Evolutionary conservation across 2,329 filamentous ascomycete genomes (phyloP).

Genomic region (Sclerotinia nivalis): DNA sequence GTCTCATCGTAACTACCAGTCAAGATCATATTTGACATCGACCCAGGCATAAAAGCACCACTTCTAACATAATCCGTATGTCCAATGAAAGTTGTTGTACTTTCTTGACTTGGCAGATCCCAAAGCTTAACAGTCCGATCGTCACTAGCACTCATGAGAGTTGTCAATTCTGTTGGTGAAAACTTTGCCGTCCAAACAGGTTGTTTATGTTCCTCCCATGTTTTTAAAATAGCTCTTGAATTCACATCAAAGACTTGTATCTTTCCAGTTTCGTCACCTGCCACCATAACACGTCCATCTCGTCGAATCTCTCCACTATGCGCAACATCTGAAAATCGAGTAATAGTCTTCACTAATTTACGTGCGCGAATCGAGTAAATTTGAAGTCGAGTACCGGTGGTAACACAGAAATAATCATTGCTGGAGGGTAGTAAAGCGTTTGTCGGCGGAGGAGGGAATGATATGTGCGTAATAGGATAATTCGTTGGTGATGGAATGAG

Average conservation of each 20-base stretch:
- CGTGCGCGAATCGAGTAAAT: slow-evolving; percentile 90
- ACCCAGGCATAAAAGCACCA: slow-evolving; percentile 79
- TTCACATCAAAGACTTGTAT: slow-evolving; percentile 94
- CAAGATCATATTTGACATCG: slow-evolving; percentile 69
- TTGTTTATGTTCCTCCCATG: slow-evolving; percentile 92
- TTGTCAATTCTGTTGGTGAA: slow-evolving; percentile 84
- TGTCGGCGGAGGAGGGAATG: slow-evolving; percentile 57
- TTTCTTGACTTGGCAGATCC: slow-evolving; percentile 82
- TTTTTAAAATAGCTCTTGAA: slow-evolving; percentile 89
- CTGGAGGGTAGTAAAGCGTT: slow-evolving; percentile 47
- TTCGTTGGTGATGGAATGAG: slow-evolving; percentile 75
- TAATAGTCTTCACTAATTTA: slow-evolving; percentile 91
- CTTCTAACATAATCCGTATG: slow-evolving; percentile 91
- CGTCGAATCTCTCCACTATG: slow-evolving; percentile 84
- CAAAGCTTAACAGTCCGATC: slow-evolving; percentile 91
- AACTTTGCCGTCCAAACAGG: slow-evolving; percentile 91
- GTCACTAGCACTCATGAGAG: slow-evolving; percentile 85
- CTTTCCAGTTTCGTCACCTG: slow-evolving; percentile 86
- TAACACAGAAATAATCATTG: slow-evolving; percentile 83
- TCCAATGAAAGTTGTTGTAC: slow-evolving; percentile 76
- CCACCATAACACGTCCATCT: slow-evolving; percentile 86
- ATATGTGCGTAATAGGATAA: slow-evolving; percentile 88
- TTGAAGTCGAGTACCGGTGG: slow-evolving; percentile 90
- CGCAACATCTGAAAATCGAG: slow-evolving; percentile 87
- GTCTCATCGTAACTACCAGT: slow-evolving; percentile 95